Evolutionary conservation across 2,329 filamentous ascomycete genomes (phyloP).

Genomic region (Alternaria panax): DNA sequence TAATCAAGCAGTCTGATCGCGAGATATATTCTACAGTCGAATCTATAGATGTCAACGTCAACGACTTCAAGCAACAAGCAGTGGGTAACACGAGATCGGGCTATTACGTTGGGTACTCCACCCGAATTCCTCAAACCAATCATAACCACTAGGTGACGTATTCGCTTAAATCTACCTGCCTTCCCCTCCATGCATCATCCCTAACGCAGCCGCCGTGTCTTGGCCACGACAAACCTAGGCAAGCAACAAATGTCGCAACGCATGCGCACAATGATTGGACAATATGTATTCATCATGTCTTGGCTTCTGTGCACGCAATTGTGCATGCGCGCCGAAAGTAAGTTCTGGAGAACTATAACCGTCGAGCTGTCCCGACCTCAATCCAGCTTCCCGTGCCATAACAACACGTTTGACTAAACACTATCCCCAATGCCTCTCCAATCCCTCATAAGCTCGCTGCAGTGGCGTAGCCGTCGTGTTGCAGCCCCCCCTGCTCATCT

Average conservation of each 20-base stretch:
- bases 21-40: not conserved
- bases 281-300: not conserved
- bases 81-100: not conserved
- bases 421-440: constrained; percentile 21
- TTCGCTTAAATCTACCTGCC: not conserved
- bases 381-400: not conserved
- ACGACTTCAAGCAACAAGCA: not conserved
- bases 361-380: not conserved
- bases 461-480: constrained; percentile 17
- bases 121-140: not conserved
- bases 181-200: not conserved
- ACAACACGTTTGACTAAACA: not conserved
- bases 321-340: not conserved
- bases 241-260: constrained; percentile 7
- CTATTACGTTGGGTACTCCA: not conserved
- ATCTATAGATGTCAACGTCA: not conserved
- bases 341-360: not conserved
- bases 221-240: not conserved
- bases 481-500: constrained; percentile 8
- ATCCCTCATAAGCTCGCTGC: constrained; percentile 33
- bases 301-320: not conserved
- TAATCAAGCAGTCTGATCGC: not conserved
- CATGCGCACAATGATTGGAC: constrained; percentile 14
- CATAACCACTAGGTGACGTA: not conserved
- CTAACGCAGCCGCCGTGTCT: not conserved